Evolutionary conservation across 495 filamentous ascomycete species (phyloP), one percentile per base, ranked within the genome.

Genomic region (Penicillium samsonianum): DNA sequence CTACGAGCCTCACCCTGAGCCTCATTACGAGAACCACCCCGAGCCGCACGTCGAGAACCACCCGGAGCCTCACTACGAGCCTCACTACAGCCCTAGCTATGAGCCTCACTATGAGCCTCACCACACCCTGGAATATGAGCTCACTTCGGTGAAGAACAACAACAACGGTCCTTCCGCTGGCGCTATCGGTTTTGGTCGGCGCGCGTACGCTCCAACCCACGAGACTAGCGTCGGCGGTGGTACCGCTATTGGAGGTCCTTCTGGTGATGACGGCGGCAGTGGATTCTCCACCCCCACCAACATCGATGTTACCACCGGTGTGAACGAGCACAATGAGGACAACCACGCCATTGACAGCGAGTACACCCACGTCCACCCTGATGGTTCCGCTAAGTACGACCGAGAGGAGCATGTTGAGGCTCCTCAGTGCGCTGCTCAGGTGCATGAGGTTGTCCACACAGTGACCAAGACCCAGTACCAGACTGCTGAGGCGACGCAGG

Each of bases 391-490:
- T 7, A 19, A 30, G 6, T 25, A 19, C 20, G 23, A 58, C 2
- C 47, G 43, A 2, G 57, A 62, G 22, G 46, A 61, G 5, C 22
- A 48, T 2, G 44, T 45, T 8, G 46, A 59, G 1, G 45, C 54
- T 14, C 47, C 61, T 4, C 17, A 62, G 35, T 61, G 61, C 46
- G 31, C 50, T 5, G 49, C 69, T 30, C 7, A 66, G 48, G 53
- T 58, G 2, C 62, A 69, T 10, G 61, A 74, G 55, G 59, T 73
- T 30, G 63, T 70, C 17, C 67, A 37, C 31, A 71, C 71, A 4
- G 65, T 71, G 53, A 67, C 72, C 42, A 62, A 69, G 62, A 65
- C 74, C 31, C 55, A 65, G 37, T 65, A 61, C 60, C 46, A 60
- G 45, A 53, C 64, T 35, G 62, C 64, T 14, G 53, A 56, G 20